These are phyloP conservation scores for Globisporangium cylindrosporum DNA, from an alignment of 352 stramenopile genomes.

Conservation along the genomic window DNA sequence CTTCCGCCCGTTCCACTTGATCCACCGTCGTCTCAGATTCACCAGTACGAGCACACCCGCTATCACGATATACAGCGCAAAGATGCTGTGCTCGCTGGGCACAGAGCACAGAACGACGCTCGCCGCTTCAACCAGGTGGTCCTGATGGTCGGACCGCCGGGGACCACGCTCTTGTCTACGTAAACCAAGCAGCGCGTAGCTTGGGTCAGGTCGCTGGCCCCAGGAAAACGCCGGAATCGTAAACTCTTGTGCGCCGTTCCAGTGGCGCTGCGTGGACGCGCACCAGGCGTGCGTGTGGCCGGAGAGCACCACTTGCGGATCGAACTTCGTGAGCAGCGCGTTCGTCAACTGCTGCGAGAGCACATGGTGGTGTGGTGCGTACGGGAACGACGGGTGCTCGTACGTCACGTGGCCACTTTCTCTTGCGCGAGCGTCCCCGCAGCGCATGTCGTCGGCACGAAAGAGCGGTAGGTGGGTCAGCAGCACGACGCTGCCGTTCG, in stretches of 20 bases:
- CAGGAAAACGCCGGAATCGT: slow-evolving; percentile 77
- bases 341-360: slow-evolving; percentile 51
- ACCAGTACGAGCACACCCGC: slow-evolving; percentile 16
- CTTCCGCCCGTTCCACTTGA: neutral
- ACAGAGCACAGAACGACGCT: slow-evolving; percentile 29
- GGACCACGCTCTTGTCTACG: slow-evolving; percentile 5
- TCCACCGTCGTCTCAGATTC: slow-evolving; percentile 11
- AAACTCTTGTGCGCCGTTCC: slow-evolving; percentile 36
- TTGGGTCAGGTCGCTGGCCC: slow-evolving; percentile 74
- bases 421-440: slow-evolving; percentile 37
- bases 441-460: slow-evolving; percentile 53
- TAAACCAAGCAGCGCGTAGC: slow-evolving; percentile 58
- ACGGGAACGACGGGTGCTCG: slow-evolving; percentile 63
- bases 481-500: slow-evolving; percentile 37
- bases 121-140: neutral
- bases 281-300: slow-evolving; percentile 79
- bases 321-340: slow-evolving; percentile 46
- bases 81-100: slow-evolving; percentile 36
- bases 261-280: slow-evolving; percentile 32
- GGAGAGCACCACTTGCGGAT: slow-evolving; percentile 57
- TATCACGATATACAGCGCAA: slow-evolving; percentile 31
- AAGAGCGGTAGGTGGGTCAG: slow-evolving; percentile 66
- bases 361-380: slow-evolving; percentile 65
- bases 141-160: neutral
- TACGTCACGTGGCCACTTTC: slow-evolving; percentile 79